Evolutionary conservation across 2,329 filamentous ascomycete genomes (phyloP).

Genomic region (Aspergillus sp.): DNA sequence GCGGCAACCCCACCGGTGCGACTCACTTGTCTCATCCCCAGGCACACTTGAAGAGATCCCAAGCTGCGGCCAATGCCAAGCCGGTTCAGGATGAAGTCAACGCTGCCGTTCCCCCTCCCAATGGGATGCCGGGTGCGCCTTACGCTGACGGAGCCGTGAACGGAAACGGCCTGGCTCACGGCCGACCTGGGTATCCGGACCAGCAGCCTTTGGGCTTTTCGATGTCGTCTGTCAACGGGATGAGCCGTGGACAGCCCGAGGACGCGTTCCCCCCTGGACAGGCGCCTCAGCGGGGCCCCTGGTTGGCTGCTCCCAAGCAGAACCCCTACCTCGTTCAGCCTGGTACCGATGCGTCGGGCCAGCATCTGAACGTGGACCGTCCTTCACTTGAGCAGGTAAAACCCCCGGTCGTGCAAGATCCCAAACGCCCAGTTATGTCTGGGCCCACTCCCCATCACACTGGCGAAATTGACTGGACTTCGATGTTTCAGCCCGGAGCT

Average conservation of each 20-base stretch:
- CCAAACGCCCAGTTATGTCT: slow-evolving; percentile 57
- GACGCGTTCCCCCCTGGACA: slow-evolving; percentile 37
- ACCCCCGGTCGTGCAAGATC: slow-evolving; percentile 39
- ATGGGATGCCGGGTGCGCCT: slow-evolving; percentile 42
- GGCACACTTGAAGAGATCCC: slow-evolving; percentile 77
- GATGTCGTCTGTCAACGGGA: slow-evolving; percentile 43
- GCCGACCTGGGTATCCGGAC: slow-evolving; percentile 40
- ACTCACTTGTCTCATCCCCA: slow-evolving; percentile 93
- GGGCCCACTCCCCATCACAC: slow-evolving; percentile 58
- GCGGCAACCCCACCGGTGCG: slow-evolving; percentile 91
- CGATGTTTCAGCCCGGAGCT: slow-evolving; percentile 74
- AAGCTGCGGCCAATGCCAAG: slow-evolving; percentile 45
- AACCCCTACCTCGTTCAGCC: slow-evolving; percentile 45
- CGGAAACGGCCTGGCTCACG: slow-evolving; percentile 40
- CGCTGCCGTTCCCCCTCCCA: slow-evolving; percentile 44
- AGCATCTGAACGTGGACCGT: slow-evolving; percentile 47
- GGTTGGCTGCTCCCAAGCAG: slow-evolving; percentile 46
- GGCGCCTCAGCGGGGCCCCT: slow-evolving; percentile 39
- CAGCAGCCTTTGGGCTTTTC: slow-evolving; percentile 45
- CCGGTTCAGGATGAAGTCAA: slow-evolving; percentile 47
- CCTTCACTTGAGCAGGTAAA: slow-evolving; percentile 44
- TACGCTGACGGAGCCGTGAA: slow-evolving; percentile 45
- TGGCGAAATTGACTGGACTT: slow-evolving; percentile 68
- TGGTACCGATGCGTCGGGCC: slow-evolving; percentile 41
- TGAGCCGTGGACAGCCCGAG: slow-evolving; percentile 40